Evolutionary conservation across 192 early-diverging fungal genomes (phyloP).

Genomic region (Entomortierella parvispora): DNA sequence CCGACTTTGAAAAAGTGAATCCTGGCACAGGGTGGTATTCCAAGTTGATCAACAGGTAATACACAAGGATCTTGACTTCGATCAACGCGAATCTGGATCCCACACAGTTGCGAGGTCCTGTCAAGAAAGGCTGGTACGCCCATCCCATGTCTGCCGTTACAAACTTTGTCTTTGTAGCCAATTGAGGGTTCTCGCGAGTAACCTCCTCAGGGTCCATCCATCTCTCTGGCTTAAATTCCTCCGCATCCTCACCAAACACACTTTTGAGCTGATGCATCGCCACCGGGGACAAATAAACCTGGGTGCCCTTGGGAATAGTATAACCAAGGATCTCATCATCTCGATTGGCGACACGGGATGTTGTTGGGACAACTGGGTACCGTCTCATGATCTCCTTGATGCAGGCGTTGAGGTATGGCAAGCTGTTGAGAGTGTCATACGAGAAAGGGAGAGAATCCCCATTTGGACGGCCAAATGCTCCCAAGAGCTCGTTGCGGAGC

Average conservation of each 20-base stretch:
- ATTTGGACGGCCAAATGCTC: conserved; percentile 36
- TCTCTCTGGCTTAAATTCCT: conserved; percentile 63
- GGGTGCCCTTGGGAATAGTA: conserved; percentile 58
- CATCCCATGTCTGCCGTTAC: conserved; percentile 35
- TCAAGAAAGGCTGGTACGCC: conserved; percentile 57
- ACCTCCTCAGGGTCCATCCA: conserved; percentile 55
- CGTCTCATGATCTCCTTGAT: conserved; percentile 62
- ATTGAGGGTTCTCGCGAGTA: conserved; percentile 1
- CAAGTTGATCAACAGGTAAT: conserved; percentile 53
- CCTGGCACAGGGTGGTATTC: conserved; percentile 55
- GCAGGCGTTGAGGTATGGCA: conserved; percentile 62
- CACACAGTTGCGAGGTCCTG: conserved; percentile 65
- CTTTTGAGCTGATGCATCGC: conserved; percentile 51
- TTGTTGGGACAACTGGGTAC: conserved; percentile 64
- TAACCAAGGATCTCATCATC: conserved; percentile 55
- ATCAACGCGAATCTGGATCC: conserved; percentile 66
- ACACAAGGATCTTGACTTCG: conserved; percentile 66
- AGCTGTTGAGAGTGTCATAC: conserved; percentile 58
- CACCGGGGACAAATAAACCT: conserved; percentile 52
- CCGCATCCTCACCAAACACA: conserved; percentile 61
- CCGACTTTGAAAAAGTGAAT: conserved; percentile 54
- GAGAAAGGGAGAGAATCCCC: conserved; percentile 37
- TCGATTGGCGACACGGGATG: conserved; percentile 47
- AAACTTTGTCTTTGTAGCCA: conserved; percentile 15
- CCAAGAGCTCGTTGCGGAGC: conserved; percentile 58